Conservation (phyloP, 2,329 filamentous ascomycete genomes). For the Talaromyces sp. region DNA sequence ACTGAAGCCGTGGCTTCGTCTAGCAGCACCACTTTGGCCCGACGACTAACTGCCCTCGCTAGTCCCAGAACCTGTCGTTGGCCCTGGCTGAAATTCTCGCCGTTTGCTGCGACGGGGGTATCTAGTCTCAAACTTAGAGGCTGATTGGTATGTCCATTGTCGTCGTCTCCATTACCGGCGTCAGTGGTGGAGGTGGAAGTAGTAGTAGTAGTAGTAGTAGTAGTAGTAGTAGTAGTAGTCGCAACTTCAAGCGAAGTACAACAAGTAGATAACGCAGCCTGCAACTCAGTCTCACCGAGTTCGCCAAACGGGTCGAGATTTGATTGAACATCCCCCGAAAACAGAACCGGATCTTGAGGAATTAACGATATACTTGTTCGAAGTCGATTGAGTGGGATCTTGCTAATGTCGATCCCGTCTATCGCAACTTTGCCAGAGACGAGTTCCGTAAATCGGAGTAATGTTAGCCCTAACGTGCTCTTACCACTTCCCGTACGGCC, state of each 20-base stretch:
- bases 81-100: constrained; percentile 45
- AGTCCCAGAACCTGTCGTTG: constrained; percentile 60
- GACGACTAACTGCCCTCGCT: constrained; percentile 54
- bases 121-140: constrained; percentile 36
- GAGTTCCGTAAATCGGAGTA: constrained; percentile 51
- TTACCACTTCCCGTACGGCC: constrained; percentile 33
- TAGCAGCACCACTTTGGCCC: constrained; percentile 54
- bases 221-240: constrained; percentile 8
- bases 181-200: constrained; percentile 19
- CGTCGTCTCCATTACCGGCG: constrained; percentile 27
- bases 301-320: constrained; percentile 57
- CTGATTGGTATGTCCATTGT: constrained; percentile 14
- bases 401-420: constrained; percentile 54
- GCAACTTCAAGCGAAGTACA: constrained; percentile 10
- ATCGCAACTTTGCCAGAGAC: constrained; percentile 49
- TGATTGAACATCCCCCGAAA: constrained; percentile 53
- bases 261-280: constrained; percentile 24
- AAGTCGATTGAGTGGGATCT: constrained; percentile 47
- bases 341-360: constrained; percentile 56
- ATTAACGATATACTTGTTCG: constrained; percentile 55
- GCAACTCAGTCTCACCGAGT: constrained; percentile 46
- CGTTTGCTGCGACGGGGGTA: constrained; percentile 54
- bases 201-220: constrained; percentile 17
- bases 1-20: constrained; percentile 63
- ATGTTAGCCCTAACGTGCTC: constrained; percentile 46